Conservation (phyloP, 805 yeast species). For the Ogataea corticis region DNA sequence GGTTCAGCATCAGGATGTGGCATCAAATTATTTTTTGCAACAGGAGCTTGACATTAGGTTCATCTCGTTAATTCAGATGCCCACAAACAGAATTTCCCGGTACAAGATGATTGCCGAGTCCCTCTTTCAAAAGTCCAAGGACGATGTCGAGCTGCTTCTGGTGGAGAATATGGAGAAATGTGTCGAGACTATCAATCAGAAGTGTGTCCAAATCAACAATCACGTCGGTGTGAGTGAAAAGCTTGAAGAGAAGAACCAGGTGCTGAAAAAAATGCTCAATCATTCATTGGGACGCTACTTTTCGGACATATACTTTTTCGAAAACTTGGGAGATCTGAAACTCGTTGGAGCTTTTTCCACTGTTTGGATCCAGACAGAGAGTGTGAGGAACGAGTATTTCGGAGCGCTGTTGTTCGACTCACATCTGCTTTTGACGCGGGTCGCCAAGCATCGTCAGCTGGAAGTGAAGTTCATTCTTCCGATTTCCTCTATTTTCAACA, state of each 20-base stretch:
- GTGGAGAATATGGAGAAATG: conserved; percentile 31
- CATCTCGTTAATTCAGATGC: conserved; percentile 52
- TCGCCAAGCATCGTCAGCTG: conserved; percentile 26
- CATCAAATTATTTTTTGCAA: conserved; percentile 37
- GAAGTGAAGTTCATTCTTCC: conserved; percentile 52
- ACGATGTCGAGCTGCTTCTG: conserved; percentile 21
- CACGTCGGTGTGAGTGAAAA: conserved; percentile 23
- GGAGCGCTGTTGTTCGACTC: conserved; percentile 50
- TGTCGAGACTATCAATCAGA: conserved; percentile 23
- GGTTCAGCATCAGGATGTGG: conserved; percentile 23
- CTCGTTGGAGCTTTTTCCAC: conserved; percentile 44
- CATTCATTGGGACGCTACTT: conserved; percentile 11
- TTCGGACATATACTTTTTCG: conserved; percentile 35
- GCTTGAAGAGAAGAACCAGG: conserved; percentile 14
- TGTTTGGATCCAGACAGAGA: conserved; percentile 39
- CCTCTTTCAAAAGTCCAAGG: conserved; percentile 32
- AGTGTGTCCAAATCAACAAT: conserved; percentile 26
- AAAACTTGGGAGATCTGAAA: conserved; percentile 47
- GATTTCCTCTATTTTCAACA: conserved; percentile 33
- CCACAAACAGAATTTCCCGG: conserved; percentile 50
- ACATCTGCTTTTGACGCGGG: conserved; percentile 43
- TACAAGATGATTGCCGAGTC: conserved; percentile 53
- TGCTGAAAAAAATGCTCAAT: conserved; percentile 19
- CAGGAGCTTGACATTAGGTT: conserved; percentile 52
- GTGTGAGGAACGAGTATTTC: conserved; percentile 22